Base-by-base conservation (phyloP, 2,329 filamentous ascomycete species). In the Paracamarosporium sp. region DNA sequence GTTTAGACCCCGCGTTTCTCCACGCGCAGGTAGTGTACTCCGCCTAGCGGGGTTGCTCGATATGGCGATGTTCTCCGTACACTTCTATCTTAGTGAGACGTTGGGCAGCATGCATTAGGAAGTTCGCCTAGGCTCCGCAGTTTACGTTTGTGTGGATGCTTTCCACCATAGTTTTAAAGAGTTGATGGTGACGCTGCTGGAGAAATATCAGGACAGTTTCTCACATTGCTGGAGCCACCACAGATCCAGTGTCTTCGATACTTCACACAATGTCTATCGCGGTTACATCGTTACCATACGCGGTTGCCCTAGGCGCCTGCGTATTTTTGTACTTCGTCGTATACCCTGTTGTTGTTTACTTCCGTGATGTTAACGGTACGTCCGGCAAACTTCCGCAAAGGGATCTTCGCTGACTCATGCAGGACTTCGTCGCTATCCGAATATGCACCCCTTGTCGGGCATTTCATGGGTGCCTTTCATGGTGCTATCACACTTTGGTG, bases 401-500 rank as follows among this genome's bases (percentile, higher is more conserved):
- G 28, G 24, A 44, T 17, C 44, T 46, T 25, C 20, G 36, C 50
- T 57, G 31, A 61, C 38, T 22, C 25, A 5, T 22, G 24, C 33
- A 70, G 69, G 81, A 15, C 76, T 85, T 13, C 78, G 83, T 24
- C 79, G 77, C 65, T 85, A 82, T 55, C 80, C 81, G 11, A 82
- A 80, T 56, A 70, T 83, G 59, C 76, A 76, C 28, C 66, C 76
- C 4, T 71, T 83, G 12, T 80, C 82, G 0, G 82, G 81, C 7
- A 75, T 84, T 24, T 80, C 80, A 7, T 76, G 79, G 44, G 61
- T 85, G 2, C 76, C 80, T 1, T 84, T 82, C 64, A 81, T 82
- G 73, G 59, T 79, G 4, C 71, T 82, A 17, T 78, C 81, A 1
- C 76, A 77, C 15, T 68, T 72, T 11, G 80, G 78, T 0, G 78